Evolutionary conservation across 208 protist species (phyloP), one percentile per base, ranked within the genome.

Genomic region (Lotmaria passim): DNA sequence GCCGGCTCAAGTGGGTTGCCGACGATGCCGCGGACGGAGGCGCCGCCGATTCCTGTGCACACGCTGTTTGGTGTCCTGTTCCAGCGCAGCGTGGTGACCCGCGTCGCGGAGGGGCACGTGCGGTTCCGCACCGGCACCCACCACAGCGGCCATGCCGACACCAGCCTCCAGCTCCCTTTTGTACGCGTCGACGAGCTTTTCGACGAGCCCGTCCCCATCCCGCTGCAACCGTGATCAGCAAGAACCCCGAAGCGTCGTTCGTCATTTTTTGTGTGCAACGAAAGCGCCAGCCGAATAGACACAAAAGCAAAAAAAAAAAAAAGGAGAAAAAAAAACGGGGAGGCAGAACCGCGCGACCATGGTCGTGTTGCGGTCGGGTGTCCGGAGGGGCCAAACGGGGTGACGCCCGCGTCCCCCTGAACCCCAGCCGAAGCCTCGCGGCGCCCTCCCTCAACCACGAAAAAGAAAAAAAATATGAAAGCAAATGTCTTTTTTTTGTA

Each of bases 31-130:
- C n/a, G n/a, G n/a, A n/a, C n/a, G 7, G 39, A 48, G 21, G n/a
- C 48, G 5, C 36, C 47, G 31, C 8, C 62, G 28, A 8, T 57
- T 21, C 36, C 47, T 10, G 19, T 39, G 21, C 39, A 34, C n/a
- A 82, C 83, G 14, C 67, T 93, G 11, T 86, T 93, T 71, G 75
- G 73, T 0, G 71, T 50, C 23, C 77, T 90, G 3, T 78, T 79
- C 60, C 79, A 79, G 33, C 70, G 73, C 59, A 57, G 59, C 38
- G 47, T 63, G 15, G 79, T 75, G 15, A 53, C 50, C 5, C 56
- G 69, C 44, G 36, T 74, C 33, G 34, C 73, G 53, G 69, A 74
- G 33, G 63, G 70, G 60, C 52, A 81, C 46, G 61, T 73, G 71
- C 46, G 60, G 52, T 24, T 59, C 10, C 56, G 74, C 52, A 38